phyloP scores from a whole-genome alignment of 2,329 filamentous ascomycete genomes.

The Tetracladium maxilliforme region DNA sequence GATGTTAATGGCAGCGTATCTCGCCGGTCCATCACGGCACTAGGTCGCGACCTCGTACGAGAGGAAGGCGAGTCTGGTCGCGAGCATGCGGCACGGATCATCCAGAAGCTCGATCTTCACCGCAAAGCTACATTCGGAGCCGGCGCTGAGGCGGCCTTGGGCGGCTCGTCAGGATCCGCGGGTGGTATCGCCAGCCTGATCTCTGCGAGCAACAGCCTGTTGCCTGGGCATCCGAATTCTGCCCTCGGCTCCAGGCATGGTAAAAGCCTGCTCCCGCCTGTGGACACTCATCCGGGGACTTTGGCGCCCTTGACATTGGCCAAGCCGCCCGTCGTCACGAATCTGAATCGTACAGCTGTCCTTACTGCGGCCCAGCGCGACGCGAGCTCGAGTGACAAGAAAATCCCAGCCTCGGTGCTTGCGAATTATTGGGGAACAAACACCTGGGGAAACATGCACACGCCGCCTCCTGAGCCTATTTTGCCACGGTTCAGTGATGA shows the following conservation, averaged over 20 bases:
- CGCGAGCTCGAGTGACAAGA: too few relatives aligned
- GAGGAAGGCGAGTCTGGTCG: conserved; percentile 62
- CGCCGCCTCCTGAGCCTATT: too few relatives aligned
- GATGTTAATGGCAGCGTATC: conserved; percentile 38
- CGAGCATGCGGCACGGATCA: conserved; percentile 77
- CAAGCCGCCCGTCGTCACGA: conserved; percentile 70
- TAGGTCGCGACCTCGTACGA: too few relatives aligned
- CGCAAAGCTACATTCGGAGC: conserved; percentile 55
- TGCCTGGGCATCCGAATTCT: conserved; percentile 45
- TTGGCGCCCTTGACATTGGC: conserved; percentile 74
- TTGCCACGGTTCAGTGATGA: too few relatives aligned
- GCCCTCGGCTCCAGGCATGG: conserved; percentile 16
- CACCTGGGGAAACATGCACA: conserved; percentile 69
- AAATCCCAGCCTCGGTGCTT: conserved; percentile 73
- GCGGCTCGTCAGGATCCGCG: too few relatives aligned
- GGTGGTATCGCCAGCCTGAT: conserved; percentile 74
- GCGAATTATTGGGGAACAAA: conserved; percentile 90
- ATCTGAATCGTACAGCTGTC: conserved; percentile 74
- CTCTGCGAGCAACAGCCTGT: conserved; percentile 65
- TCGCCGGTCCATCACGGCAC: conserved; percentile 36
- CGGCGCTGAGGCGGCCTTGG: conserved; percentile 21
- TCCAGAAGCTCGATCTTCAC: conserved; percentile 83
- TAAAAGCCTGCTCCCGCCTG: conserved; percentile 17
- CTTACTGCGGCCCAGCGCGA: conserved; percentile 68
- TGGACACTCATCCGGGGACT: conserved; percentile 38